Percentiles rank a stretch among this genome's conserved stretches.
These are phyloP conservation scores for Aspergillus tubingensis DNA, from an alignment of 2,329 filamentous ascomycete genomes.

Conservation along the genomic window DNA sequence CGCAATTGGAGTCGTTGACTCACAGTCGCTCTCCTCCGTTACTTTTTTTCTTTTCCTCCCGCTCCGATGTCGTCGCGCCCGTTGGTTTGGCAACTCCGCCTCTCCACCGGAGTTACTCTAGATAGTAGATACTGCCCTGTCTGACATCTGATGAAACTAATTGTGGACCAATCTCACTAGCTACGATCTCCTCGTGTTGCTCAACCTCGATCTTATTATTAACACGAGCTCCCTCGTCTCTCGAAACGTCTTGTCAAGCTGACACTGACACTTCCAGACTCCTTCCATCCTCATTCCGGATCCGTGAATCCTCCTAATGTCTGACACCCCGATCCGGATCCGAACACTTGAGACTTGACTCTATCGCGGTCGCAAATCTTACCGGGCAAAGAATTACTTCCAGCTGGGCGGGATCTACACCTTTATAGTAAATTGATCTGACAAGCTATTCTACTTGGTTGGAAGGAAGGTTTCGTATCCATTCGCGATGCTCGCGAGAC, in stretches of 20 bases:
- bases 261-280: background rate
- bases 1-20: conserved; percentile 13
- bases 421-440: no score
- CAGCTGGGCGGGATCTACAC: no score
- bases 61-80: conserved; percentile 18
- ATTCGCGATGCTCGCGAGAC: background rate
- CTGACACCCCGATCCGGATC: background rate
- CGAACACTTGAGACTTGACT: background rate
- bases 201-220: background rate
- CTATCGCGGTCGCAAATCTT: no score
- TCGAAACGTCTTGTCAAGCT: background rate
- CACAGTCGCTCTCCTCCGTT: conserved; percentile 1
- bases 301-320: background rate
- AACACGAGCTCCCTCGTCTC: background rate
- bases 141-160: background rate
- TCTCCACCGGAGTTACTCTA: background rate
- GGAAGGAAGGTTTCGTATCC: background rate
- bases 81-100: background rate
- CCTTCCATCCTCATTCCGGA: background rate
- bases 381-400: no score
- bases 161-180: background rate
- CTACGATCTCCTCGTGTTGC: background rate
- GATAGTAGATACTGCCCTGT: background rate
- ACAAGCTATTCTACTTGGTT: background rate
- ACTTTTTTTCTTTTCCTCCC: conserved; percentile 11